Evolutionary conservation across 345 rosid genomes (phyloP).

Genomic region (Populus nigra): DNA sequence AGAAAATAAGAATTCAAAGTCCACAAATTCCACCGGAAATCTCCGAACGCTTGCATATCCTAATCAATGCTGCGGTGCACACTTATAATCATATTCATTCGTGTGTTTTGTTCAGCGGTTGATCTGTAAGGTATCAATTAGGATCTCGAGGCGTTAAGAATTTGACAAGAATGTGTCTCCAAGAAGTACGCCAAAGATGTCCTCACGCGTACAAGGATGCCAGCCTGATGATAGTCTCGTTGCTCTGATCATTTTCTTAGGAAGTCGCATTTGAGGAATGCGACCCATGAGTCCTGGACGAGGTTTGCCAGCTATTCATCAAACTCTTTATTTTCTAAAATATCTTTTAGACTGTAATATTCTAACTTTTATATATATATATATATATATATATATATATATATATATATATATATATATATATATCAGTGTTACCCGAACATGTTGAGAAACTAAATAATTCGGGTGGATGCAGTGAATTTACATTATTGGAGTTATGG

Average conservation of each 20-base stretch:
- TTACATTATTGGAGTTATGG: not conserved
- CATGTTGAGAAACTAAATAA: not conserved
- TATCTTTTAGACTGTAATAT: too few relatives aligned
- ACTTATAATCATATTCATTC: not conserved
- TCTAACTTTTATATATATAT: too few relatives aligned
- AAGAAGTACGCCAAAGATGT: not conserved
- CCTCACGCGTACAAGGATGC: not conserved
- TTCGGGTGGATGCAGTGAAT: not conserved
- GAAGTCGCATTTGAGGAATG: too few relatives aligned
- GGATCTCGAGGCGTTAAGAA: not conserved
- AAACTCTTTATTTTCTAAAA: too few relatives aligned
- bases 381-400: too few relatives aligned
- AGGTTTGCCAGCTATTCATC: too few relatives aligned
- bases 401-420: too few relatives aligned
- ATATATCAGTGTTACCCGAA: too few relatives aligned
- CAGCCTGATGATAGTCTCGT: not conserved
- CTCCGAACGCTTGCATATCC: constrained; percentile 3
- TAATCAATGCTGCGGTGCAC: not conserved
- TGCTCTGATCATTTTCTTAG: too few relatives aligned
- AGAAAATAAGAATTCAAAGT: not conserved
- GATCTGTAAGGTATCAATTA: not conserved
- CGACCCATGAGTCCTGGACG: too few relatives aligned
- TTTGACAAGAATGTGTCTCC: not conserved
- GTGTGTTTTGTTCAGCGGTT: not conserved
- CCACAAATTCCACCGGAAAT: constrained; percentile 15